Conservation (phyloP, 139 green algal species). For the Chlamydomonas sp. region DNA sequence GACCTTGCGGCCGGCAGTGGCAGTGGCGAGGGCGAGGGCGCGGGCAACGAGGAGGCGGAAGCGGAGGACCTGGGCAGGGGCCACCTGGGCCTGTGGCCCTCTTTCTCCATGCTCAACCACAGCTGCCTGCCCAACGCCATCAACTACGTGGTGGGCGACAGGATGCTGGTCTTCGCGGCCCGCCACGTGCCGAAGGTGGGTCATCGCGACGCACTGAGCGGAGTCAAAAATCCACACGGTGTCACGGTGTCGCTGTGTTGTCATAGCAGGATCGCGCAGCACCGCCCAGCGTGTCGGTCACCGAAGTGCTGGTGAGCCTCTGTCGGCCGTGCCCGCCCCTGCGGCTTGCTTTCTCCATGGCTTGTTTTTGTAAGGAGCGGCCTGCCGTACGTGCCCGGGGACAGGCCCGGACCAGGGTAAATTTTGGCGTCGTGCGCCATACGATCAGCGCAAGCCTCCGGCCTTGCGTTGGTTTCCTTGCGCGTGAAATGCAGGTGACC, state of each 20-base stretch:
- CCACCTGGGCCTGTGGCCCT: slow-evolving; percentile 34
- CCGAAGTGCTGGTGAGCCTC: not conserved
- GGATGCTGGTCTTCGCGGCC: slow-evolving; percentile 24
- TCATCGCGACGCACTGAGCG: not conserved
- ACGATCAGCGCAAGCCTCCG: no score
- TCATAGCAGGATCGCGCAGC: no score
- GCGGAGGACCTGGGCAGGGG: no score
- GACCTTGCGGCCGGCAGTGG: not conserved
- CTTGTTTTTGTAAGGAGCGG: not conserved
- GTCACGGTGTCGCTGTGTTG: no score
- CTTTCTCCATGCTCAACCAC: slow-evolving; percentile 41
- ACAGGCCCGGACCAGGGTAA: no score
- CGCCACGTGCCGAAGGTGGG: slow-evolving; percentile 12
- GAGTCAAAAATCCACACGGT: not conserved
- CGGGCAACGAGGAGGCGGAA: no score
- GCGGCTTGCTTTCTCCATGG: not conserved
- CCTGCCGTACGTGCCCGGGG: no score
- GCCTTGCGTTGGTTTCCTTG: no score
- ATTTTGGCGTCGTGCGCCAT: no score
- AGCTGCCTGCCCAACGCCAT: slow-evolving; percentile 28
- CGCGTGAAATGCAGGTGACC: no score
- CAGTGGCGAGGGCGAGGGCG: no score
- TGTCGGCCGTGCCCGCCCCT: not conserved
- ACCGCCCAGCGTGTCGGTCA: no score
- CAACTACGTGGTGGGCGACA: slow-evolving; percentile 7